Evolutionary conservation across 129 eudicot species (phyloP), one percentile per base, ranked within the genome.

Genomic region (Silybum marianum): DNA sequence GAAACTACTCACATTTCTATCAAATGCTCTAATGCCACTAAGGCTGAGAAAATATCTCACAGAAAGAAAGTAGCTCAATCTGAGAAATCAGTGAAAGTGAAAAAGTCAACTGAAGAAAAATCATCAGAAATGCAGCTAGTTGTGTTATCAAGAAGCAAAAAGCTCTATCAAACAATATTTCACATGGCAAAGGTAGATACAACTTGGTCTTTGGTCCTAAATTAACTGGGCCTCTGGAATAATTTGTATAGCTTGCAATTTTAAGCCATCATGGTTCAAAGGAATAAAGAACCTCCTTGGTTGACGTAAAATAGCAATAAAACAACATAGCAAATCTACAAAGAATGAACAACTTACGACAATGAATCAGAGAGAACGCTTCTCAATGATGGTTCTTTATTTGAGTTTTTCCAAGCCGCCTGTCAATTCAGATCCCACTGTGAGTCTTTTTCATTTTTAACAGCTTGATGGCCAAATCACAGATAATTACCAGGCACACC

Each of bases 351-450:
- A 48, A 86, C 97, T 90, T 90, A 95, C 98, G 98, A 92, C 67
- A 92, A 70, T 77, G 98, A 91, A 81, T 95, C 98, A 4, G 98
- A 95, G 32, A 95, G 94, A 72, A 95, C 88, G 80, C 98, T 92
- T 86, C 98, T 90, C 85, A 95, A 71, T 60, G 98, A 95, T 46
- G 89, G 97, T 77, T 89, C 96, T 88, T 77, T 92, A 76, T 82
- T 85, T 78, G 85, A 21, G 85, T 65, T 90, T 84, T 84, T 89
- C 87, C 83, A 88, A 80, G 90, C 83, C 7, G 86, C 94, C 98
- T 95, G 96, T 69, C 76, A 71, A 85, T 83, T 81, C 84, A 85
- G 71, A 86, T 78, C 74, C 75, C 71, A 86, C 63, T 24, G 85
- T 84, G 36, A 91, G 85, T 75, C 54, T 30, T 63, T 54, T 74